Evolutionary conservation across 306 rosid genomes (phyloP).

Genomic region (Senna siamea): DNA sequence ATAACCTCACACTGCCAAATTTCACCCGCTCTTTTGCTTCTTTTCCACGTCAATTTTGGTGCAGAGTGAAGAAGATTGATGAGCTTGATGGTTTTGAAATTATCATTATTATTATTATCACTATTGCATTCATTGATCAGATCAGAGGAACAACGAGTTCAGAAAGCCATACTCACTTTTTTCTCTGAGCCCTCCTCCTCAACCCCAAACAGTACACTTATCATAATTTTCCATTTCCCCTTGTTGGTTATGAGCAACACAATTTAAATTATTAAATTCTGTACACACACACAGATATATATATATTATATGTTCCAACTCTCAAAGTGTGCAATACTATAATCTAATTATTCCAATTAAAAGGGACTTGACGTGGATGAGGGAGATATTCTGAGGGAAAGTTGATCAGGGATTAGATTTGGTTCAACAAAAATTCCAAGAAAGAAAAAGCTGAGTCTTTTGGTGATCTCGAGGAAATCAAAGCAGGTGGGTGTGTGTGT

Average conservation of each 20-base stretch:
- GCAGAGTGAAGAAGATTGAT: slow-evolving; percentile 66
- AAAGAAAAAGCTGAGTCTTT: slow-evolving; percentile 43
- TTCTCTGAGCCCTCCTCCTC: slow-evolving; percentile 31
- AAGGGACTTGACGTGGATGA: slow-evolving; percentile 36
- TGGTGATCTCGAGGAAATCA: slow-evolving; percentile 58
- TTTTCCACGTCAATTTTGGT: slow-evolving; percentile 60
- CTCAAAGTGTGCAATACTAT: slow-evolving; percentile 2
- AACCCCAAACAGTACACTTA: slow-evolving; percentile 41
- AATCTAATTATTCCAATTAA: slow-evolving; percentile 21
- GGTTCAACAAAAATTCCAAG: slow-evolving; percentile 52
- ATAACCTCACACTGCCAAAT: slow-evolving; percentile 48
- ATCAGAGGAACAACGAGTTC: slow-evolving; percentile 40
- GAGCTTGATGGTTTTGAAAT: slow-evolving; percentile 62
- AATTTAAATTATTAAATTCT: slow-evolving; percentile 3
- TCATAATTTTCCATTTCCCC: slow-evolving; percentile 19
- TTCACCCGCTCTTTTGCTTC: slow-evolving; percentile 68
- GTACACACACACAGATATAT: no score
- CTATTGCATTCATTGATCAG: slow-evolving; percentile 41
- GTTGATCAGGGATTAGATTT: slow-evolving; percentile 54
- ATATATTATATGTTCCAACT: slow-evolving; percentile 29
- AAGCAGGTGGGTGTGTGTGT: background rate
- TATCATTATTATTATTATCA: slow-evolving; percentile 32
- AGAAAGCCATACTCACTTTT: slow-evolving; percentile 54
- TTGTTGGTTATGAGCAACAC: slow-evolving; percentile 22
- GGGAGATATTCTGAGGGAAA: slow-evolving; percentile 45